phyloP scores from a whole-genome alignment of 176 grass and related monocot species.

The Bothriochloa decipiens region DNA sequence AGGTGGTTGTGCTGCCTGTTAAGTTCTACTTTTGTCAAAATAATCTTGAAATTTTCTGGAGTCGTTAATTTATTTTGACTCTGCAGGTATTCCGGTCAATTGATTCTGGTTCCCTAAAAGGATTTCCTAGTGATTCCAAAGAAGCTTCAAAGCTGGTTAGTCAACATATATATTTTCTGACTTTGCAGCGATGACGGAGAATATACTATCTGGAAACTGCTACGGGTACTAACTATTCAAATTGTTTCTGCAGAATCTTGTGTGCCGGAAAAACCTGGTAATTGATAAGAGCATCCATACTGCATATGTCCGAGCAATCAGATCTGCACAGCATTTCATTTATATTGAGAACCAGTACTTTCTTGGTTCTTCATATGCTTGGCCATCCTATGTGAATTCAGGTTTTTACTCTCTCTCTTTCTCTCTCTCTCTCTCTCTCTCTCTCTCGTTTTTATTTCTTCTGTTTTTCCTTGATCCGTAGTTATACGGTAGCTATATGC shows the following conservation, averaged over 20 bases:
- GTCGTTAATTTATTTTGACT: slow-evolving; percentile 34
- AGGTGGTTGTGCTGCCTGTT: slow-evolving; percentile 52
- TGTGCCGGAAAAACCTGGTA: slow-evolving; percentile 81
- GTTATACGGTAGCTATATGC: not conserved
- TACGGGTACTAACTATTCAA: slow-evolving; percentile 1
- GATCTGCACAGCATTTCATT: slow-evolving; percentile 96
- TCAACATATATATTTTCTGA: slow-evolving; percentile 9
- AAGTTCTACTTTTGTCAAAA: slow-evolving; percentile 29
- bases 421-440: too few species aligned
- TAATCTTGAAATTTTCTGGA: slow-evolving; percentile 21
- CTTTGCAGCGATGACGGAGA: not conserved
- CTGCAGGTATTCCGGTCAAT: slow-evolving; percentile 88
- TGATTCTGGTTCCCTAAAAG: slow-evolving; percentile 94
- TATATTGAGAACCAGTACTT: slow-evolving; percentile 99
- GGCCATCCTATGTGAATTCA: slow-evolving; percentile 84
- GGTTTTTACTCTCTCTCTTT: slow-evolving; percentile 46
- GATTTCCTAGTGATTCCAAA: slow-evolving; percentile 74
- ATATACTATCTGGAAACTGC: slow-evolving; percentile 34
- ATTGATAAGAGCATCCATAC: slow-evolving; percentile 98
- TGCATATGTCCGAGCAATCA: slow-evolving; percentile 92
- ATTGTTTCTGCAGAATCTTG: slow-evolving; percentile 74
- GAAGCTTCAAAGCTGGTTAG: slow-evolving; percentile 73
- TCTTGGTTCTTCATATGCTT: slow-evolving; percentile 92
- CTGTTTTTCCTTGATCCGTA: not conserved
- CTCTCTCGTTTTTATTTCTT: not conserved